Evolutionary conservation across 1,139 yeast species (phyloP).

Genomic region (Blastobotrys buckinghamii): DNA sequence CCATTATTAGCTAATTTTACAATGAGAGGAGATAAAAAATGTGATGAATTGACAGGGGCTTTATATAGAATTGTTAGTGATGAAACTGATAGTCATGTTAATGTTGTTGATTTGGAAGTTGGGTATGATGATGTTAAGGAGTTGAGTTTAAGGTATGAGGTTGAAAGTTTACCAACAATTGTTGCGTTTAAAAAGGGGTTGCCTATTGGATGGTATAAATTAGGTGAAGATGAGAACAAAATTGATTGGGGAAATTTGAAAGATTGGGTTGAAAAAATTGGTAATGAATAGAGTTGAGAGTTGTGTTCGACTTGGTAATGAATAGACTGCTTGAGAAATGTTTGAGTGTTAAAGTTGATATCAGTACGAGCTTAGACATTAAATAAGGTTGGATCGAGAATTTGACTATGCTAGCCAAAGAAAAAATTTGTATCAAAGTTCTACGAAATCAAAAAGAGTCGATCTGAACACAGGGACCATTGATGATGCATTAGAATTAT

Average conservation of each 20-base stretch:
- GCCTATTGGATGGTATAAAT: constrained; percentile 50
- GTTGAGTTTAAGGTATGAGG: constrained; percentile 52
- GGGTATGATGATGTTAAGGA: constrained; percentile 61
- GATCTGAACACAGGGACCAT: no score
- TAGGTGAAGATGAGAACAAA: constrained; percentile 35
- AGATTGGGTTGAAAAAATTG: constrained; percentile 49
- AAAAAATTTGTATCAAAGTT: no score
- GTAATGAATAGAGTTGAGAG: constrained; percentile 25
- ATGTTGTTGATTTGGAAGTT: constrained; percentile 63
- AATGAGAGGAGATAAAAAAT: constrained; percentile 54
- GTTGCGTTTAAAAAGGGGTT: constrained; percentile 64
- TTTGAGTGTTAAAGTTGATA: no score
- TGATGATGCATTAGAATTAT: no score
- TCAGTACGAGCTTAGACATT: no score
- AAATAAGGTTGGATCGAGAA: no score
- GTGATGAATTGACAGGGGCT: constrained; percentile 59
- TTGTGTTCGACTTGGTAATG: no score
- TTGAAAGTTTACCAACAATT: constrained; percentile 56
- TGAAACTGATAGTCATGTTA: constrained; percentile 45
- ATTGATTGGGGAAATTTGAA: constrained; percentile 50
- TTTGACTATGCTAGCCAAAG: no score
- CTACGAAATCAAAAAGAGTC: no score
- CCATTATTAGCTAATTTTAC: constrained; percentile 74
- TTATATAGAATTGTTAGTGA: constrained; percentile 51
- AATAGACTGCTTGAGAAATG: no score